Percentiles rank a stretch among this genome's conserved stretches.
These are phyloP conservation scores for Pisolithus marmoratus DNA, from an alignment of 768 basidiomycete species.

Conservation along the genomic window DNA sequence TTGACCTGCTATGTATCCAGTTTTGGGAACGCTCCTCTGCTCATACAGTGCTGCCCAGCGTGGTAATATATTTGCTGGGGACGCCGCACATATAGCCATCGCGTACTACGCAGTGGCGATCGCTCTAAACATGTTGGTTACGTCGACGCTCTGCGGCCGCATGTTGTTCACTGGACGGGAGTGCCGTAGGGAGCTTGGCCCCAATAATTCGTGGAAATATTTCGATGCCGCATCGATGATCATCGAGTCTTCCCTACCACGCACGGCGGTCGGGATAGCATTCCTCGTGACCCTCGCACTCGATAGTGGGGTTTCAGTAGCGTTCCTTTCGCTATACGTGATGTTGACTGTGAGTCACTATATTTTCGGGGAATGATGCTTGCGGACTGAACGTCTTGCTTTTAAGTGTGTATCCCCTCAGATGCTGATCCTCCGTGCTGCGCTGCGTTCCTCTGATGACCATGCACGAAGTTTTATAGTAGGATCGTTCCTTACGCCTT, in stretches of 20 bases:
- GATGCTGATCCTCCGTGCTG: constrained; percentile 7
- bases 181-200: neutral
- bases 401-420: constrained; percentile 7
- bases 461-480: too few relatives aligned
- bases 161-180: constrained; percentile 1
- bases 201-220: neutral
- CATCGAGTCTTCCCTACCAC: constrained; percentile 6
- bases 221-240: neutral
- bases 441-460: neutral
- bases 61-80: constrained; percentile 2
- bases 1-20: neutral
- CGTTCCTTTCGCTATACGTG: constrained; percentile 6
- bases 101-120: constrained; percentile 6
- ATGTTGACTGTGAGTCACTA: constrained; percentile 5
- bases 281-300: constrained; percentile 5
- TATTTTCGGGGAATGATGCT: neutral
- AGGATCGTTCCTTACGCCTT: too few relatives aligned
- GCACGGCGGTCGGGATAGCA: constrained; percentile 3
- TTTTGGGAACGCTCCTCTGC: neutral
- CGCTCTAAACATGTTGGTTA: constrained; percentile 6
- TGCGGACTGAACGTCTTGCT: neutral
- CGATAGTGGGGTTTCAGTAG: neutral
- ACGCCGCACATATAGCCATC: constrained; percentile 2
- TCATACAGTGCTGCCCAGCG: neutral
- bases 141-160: constrained; percentile 4